phyloP scores from a whole-genome alignment of 2,329 filamentous ascomycete species.

The Ceratocystis harringtonii region DNA sequence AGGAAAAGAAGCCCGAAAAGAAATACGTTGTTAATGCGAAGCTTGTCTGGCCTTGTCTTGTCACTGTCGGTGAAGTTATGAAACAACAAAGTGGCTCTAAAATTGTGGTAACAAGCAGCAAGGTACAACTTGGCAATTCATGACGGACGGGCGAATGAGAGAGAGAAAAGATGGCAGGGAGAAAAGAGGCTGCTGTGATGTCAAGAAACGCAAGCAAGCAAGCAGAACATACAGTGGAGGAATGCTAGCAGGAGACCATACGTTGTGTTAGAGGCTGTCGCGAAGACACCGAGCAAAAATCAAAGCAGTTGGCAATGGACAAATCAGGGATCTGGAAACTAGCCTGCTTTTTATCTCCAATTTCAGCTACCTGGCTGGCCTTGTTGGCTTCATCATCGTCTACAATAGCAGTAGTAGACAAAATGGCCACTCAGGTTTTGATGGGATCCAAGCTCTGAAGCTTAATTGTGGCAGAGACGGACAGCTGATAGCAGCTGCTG shows the following conservation, averaged over 20 bases:
- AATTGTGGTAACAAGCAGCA: neutral
- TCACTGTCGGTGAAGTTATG: neutral
- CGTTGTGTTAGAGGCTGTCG: too few relatives aligned
- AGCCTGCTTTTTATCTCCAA: neutral
- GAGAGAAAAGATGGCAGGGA: neutral
- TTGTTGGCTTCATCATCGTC: neutral
- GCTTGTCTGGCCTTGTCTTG: neutral
- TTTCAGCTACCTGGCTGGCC: too few relatives aligned
- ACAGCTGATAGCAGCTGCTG: neutral
- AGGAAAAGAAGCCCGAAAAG: neutral
- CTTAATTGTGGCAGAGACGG: neutral
- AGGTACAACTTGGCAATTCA: neutral
- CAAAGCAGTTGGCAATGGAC: neutral
- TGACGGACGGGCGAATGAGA: neutral
- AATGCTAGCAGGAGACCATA: too few relatives aligned
- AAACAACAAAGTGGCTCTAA: constrained; percentile 2
- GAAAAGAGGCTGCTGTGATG: neutral
- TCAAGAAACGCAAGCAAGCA: too few relatives aligned
- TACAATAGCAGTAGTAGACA: neutral
- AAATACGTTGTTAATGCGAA: neutral
- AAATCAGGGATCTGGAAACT: neutral
- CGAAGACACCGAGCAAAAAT: neutral
- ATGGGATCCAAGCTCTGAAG: constrained; percentile 1
- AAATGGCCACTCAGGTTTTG: neutral
- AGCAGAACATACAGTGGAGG: too few relatives aligned